Evolutionary conservation across 2,329 filamentous ascomycete species (phyloP).

Genomic region (Podosphaera xanthii): DNA sequence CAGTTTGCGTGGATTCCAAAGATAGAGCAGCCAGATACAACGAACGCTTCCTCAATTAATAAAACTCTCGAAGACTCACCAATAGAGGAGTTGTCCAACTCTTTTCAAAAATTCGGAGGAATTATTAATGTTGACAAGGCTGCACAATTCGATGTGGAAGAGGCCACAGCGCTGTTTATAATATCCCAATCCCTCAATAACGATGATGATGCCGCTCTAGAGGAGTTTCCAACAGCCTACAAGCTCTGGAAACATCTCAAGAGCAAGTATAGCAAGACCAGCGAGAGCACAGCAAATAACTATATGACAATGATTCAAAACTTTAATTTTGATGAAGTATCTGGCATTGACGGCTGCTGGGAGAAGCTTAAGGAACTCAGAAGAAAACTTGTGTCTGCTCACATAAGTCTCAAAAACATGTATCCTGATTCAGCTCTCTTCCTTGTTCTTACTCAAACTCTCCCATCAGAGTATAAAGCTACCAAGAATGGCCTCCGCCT

Average conservation of each 20-base stretch:
- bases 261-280: not conserved
- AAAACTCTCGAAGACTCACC: not conserved
- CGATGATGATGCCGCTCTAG: not conserved
- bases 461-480: not conserved
- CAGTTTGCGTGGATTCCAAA: not conserved
- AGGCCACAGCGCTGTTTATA: too few relatives aligned
- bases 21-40: not conserved
- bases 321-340: not conserved
- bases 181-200: not conserved
- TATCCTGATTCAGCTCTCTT: too few relatives aligned
- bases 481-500: not conserved
- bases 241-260: not conserved
- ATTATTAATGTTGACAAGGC: too few relatives aligned
- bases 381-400: too few relatives aligned
- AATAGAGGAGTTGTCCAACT: not conserved
- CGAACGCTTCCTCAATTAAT: not conserved
- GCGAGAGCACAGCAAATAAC: not conserved
- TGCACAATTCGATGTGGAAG: too few relatives aligned
- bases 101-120: too few relatives aligned
- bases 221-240: not conserved
- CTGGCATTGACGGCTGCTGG: too few relatives aligned
- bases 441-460: not conserved
- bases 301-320: constrained; percentile 1
- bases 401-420: too few relatives aligned
- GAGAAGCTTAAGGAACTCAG: too few relatives aligned